Evolutionary conservation across 2,329 filamentous ascomycete species (phyloP), one percentile per base, ranked within the genome.

Genomic region (Penicillium sp.): DNA sequence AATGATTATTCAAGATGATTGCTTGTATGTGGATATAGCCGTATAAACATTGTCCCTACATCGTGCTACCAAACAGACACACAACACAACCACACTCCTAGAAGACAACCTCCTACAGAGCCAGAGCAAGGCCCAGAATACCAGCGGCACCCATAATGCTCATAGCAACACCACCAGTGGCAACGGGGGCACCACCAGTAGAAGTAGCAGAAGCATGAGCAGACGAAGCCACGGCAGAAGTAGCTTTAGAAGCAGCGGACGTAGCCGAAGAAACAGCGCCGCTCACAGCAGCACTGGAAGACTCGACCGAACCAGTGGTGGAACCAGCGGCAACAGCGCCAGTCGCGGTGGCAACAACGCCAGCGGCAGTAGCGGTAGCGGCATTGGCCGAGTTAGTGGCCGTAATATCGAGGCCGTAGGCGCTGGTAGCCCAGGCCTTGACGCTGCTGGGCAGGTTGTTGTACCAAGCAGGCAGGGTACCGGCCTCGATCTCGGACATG

Each of bases 401-500:
- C 2, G 40, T 13, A 10, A 19, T 4, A 4, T 44, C 40, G 12
- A 26, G 7, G 26, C 15, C n/a, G 9, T 33, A 42, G 15, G 28
- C 49, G n/a, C 56, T 37, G 38, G 67, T 65, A 24, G 70, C 59
- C 61, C 69, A 74, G 30, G 67, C 70, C 61, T 72, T 68, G 33
- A 71, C 68, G 38, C 64, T 65, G 44, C 50, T 58, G 12, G 71
- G 72, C 10, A 74, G 65, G 17, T 53, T 55, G 55, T 69, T 68
- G 53, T 73, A 74, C 72, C 72, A 73, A 51, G 58, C 67, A 3
- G 72, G 70, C 12, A 65, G 65, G 56, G 64, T 66, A 12, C 68
- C 71, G 33, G 68, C 68, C 7, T 56, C 38, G 51, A 61, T 60
- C 15, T 67, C 68, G 53, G 59, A 67, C 22, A 65, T 45, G n/a